A percentile compares a stretch with the other conserved stretches of the same genome.
Conservation (phyloP, 495 filamentous ascomycete genomes). For the Penicillium lagena region DNA sequence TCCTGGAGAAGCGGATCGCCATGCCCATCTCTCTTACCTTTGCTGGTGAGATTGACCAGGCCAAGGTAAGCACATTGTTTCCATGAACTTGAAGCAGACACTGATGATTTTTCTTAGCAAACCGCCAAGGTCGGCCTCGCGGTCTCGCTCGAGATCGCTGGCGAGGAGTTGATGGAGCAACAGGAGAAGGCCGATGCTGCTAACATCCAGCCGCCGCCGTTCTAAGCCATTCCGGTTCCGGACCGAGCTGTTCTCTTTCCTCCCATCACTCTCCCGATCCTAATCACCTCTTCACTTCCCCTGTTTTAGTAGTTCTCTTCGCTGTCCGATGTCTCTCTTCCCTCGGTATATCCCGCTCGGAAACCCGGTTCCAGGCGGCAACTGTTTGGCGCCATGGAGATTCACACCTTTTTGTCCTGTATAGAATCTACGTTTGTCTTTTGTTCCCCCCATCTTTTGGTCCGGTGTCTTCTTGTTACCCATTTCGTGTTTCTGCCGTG, state of each 20-base stretch:
- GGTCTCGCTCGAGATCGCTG: slow-evolving; percentile 84
- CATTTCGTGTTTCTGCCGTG: too few species aligned
- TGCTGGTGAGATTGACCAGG: slow-evolving; percentile 94
- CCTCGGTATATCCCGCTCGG: slow-evolving; percentile 24
- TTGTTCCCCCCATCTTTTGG: slow-evolving; percentile 19
- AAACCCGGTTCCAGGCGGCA: slow-evolving; percentile 30
- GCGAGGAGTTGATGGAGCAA: slow-evolving; percentile 87
- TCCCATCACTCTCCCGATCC: slow-evolving; percentile 7
- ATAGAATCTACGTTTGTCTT: slow-evolving; percentile 38
- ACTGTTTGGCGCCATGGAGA: slow-evolving; percentile 40
- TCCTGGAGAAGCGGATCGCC: slow-evolving; percentile 92
- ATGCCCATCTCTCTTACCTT: slow-evolving; percentile 88
- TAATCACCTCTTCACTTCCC: slow-evolving; percentile 26
- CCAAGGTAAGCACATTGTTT: slow-evolving; percentile 59
- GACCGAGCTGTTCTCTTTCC: neutral
- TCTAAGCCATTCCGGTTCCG: slow-evolving; percentile 30
- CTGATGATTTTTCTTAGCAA: slow-evolving; percentile 54
- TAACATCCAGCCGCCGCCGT: slow-evolving; percentile 44
- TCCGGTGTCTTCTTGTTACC: slow-evolving; percentile 19
- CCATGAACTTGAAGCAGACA: too few species aligned
- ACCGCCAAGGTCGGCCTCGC: slow-evolving; percentile 89
- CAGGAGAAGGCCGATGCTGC: slow-evolving; percentile 60
- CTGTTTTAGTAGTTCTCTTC: slow-evolving; percentile 46
- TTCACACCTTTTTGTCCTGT: slow-evolving; percentile 29
- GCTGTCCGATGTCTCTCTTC: slow-evolving; percentile 22